Evolutionary conservation across 805 yeast species (phyloP).

Genomic region (Wickerhamomyces subpelliculosus): DNA sequence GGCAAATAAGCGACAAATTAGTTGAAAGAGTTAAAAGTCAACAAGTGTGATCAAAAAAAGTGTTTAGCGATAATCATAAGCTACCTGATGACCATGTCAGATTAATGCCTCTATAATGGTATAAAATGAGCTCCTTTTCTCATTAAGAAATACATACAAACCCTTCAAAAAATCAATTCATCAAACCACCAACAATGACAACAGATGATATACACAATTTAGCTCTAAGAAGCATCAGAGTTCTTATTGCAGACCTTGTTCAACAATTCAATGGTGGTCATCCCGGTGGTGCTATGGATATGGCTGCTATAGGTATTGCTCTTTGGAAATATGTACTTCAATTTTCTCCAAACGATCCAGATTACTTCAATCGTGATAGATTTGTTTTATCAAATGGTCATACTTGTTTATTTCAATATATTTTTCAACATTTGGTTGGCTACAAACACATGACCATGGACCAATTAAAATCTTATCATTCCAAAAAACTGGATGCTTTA

Average conservation of each 20-base stretch:
- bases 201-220: conserved; percentile 17
- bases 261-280: conserved; percentile 31
- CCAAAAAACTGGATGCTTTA: conserved; percentile 17
- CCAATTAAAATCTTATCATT: conserved; percentile 29
- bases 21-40: too few relatives aligned
- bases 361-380: conserved; percentile 30
- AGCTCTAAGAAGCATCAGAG: conserved; percentile 25
- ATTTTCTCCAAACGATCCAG: conserved; percentile 25
- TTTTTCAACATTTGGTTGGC: conserved; percentile 25
- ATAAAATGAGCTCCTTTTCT: too few relatives aligned
- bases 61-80: too few relatives aligned
- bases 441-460: conserved; percentile 27
- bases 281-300: conserved; percentile 35
- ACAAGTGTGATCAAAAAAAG: too few relatives aligned
- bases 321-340: conserved; percentile 28
- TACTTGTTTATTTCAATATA: conserved; percentile 28
- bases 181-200: conserved; percentile 3
- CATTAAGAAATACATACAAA: too few relatives aligned
- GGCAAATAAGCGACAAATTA: too few relatives aligned
- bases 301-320: conserved; percentile 33
- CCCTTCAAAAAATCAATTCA: too few relatives aligned
- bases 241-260: conserved; percentile 27
- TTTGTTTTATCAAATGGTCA: conserved; percentile 33
- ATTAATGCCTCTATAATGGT: too few relatives aligned
- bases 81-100: too few relatives aligned